phyloP scores from a whole-genome alignment of 2,329 filamentous ascomycete species.

The Chalaropsis ovoidea region DNA sequence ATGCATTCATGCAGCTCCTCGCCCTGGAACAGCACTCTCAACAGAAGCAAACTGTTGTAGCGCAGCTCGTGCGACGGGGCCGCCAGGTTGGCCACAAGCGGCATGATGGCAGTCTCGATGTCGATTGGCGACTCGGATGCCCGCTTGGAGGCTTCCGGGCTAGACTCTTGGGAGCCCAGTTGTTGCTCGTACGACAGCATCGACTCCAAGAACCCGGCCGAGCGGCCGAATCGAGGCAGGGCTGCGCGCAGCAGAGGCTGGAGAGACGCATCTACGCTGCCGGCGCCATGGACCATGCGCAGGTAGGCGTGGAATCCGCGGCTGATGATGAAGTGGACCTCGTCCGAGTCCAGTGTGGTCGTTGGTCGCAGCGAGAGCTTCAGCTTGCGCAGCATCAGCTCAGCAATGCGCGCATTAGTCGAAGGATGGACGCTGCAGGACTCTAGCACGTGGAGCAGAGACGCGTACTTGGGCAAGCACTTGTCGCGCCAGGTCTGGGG shows the following conservation, averaged over 20 bases:
- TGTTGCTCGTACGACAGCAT: constrained; percentile 25
- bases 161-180: constrained; percentile 12
- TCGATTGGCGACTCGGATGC: constrained; percentile 32
- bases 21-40: constrained; percentile 49
- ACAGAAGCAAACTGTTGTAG: constrained; percentile 59
- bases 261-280: constrained; percentile 49
- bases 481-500: constrained; percentile 51
- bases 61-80: constrained; percentile 66
- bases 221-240: constrained; percentile 54
- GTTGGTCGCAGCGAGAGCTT: constrained; percentile 54
- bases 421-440: constrained; percentile 54
- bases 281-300: constrained; percentile 51
- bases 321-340: constrained; percentile 63
- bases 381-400: constrained; percentile 55
- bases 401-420: constrained; percentile 54
- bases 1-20: constrained; percentile 29
- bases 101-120: constrained; percentile 51
- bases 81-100: constrained; percentile 63
- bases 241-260: constrained; percentile 56
- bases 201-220: constrained; percentile 52
- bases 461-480: constrained; percentile 58
- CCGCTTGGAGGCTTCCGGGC: neutral
- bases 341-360: constrained; percentile 48
- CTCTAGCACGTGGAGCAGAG: constrained; percentile 53
- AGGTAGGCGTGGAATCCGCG: constrained; percentile 66